A percentile compares a stretch with the other conserved stretches of the same genome.
Conservation (phyloP, 345 rosid genomes). For the Odontarrhena argentea region DNA sequence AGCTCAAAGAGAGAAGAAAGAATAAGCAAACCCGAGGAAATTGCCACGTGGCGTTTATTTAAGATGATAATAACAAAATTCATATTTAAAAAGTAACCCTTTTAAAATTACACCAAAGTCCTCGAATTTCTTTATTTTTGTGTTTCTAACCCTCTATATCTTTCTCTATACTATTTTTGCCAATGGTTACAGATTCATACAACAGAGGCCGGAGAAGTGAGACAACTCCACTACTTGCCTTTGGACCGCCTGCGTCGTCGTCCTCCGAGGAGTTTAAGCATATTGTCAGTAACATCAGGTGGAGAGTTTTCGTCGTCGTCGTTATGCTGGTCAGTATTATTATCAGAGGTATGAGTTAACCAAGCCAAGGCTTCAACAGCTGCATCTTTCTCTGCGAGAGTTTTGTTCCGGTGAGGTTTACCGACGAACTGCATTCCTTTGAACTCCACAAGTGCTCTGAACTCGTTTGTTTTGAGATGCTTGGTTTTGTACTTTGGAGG, state of each 20-base stretch:
- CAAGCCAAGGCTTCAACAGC: slow-evolving; percentile 96
- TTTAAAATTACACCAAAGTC: slow-evolving; percentile 7
- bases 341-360: slow-evolving; percentile 81
- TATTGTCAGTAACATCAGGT: slow-evolving; percentile 89
- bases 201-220: not conserved
- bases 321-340: slow-evolving; percentile 40
- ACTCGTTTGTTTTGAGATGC: slow-evolving; percentile 93
- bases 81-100: not conserved
- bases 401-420: slow-evolving; percentile 89
- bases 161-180: not conserved
- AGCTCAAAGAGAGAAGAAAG: slow-evolving; percentile 17
- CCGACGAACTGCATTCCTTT: slow-evolving; percentile 99
- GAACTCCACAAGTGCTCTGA: slow-evolving; percentile 88
- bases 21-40: slow-evolving; percentile 10
- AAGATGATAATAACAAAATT: slow-evolving; percentile 10
- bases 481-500: slow-evolving; percentile 97
- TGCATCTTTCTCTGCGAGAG: slow-evolving; percentile 93
- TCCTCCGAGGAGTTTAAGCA: slow-evolving; percentile 90
- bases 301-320: slow-evolving; percentile 43
- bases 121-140: not conserved
- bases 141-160: slow-evolving; percentile 10
- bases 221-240: slow-evolving; percentile 15
- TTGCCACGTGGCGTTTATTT: slow-evolving; percentile 30
- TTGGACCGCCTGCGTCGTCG: slow-evolving; percentile 53
- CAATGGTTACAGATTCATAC: not conserved